A percentile compares a stretch with the other conserved stretches of the same genome.
phyloP scores from a whole-genome alignment of 306 rosid species.

The Vigna trinervia region DNA sequence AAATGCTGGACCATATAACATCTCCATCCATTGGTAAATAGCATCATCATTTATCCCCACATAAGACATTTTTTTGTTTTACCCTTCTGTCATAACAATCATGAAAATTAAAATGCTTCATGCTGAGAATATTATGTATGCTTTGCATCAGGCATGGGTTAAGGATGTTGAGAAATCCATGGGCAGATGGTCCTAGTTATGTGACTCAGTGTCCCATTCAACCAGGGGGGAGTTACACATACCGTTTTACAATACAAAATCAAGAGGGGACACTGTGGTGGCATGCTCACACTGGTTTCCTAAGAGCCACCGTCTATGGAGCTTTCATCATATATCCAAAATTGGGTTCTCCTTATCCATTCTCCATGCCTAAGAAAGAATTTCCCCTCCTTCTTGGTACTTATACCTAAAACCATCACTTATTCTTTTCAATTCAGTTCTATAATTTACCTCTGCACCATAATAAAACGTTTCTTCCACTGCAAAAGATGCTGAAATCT shows the following conservation, averaged over 20 bases:
- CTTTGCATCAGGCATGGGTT: slow-evolving; percentile 79
- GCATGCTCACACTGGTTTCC: slow-evolving; percentile 93
- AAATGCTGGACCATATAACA: slow-evolving; percentile 68
- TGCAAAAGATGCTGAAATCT: not conserved
- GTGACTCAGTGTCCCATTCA: slow-evolving; percentile 90
- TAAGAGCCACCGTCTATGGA: slow-evolving; percentile 95
- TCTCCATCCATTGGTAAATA: slow-evolving; percentile 79
- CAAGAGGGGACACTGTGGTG: slow-evolving; percentile 98
- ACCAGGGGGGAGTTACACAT: slow-evolving; percentile 91
- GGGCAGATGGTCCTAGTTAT: slow-evolving; percentile 96
- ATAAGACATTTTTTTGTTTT: not conserved
- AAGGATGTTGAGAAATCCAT: slow-evolving; percentile 82
- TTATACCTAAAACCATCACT: not conserved
- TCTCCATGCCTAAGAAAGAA: slow-evolving; percentile 73
- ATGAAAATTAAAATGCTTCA: slow-evolving; percentile 28
- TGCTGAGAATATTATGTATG: slow-evolving; percentile 31
- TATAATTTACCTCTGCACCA: not conserved
- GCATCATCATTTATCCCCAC: slow-evolving; percentile 31
- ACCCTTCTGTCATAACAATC: slow-evolving; percentile 4
- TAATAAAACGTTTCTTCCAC: not conserved
- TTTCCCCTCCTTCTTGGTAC: slow-evolving; percentile 78
- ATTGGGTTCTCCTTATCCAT: slow-evolving; percentile 79
- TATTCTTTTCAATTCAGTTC: not conserved
- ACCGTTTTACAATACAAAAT: slow-evolving; percentile 75
- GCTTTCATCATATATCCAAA: slow-evolving; percentile 78